Conservation (phyloP, 2,329 filamentous ascomycete genomes). For the Colletotrichum graminicola region DNA sequence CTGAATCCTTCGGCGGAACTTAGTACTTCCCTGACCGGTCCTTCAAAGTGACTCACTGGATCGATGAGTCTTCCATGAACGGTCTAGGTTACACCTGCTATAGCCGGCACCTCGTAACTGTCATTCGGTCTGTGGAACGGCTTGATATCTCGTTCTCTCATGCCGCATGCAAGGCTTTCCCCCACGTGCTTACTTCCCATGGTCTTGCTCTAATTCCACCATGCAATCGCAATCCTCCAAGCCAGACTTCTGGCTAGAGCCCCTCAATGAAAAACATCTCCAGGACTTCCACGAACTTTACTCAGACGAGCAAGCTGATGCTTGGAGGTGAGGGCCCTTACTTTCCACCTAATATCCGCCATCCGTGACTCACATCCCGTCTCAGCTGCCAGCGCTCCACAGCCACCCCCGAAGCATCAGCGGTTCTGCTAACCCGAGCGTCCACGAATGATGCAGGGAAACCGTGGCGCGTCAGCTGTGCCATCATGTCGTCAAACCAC, state of each 20-base stretch:
- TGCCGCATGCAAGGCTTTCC: background rate
- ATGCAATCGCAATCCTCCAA: background rate
- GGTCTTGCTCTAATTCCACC: background rate
- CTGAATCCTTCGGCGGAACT: background rate
- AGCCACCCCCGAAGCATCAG: background rate
- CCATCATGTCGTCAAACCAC: slow-evolving; percentile 7
- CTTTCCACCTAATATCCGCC: background rate
- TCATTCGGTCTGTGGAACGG: background rate
- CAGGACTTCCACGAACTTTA: slow-evolving; percentile 22
- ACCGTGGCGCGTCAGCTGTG: slow-evolving; percentile 20
- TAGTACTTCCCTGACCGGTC: background rate
- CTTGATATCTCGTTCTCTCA: background rate
- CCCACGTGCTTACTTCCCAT: background rate
- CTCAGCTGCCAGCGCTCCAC: background rate
- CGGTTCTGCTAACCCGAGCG: background rate
- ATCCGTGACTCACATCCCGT: background rate
- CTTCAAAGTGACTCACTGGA: background rate
- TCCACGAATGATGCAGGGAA: background rate
- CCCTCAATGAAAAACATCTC: slow-evolving; percentile 8
- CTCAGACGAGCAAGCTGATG: slow-evolving; percentile 7
- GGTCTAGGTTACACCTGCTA: background rate
- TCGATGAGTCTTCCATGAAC: background rate
- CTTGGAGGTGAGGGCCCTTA: slow-evolving; percentile 15
- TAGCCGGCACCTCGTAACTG: background rate
- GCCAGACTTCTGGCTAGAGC: slow-evolving; percentile 21